Evolutionary conservation across 2,329 filamentous ascomycete species (phyloP).

Genomic region (Talaromyces rugulosus): DNA sequence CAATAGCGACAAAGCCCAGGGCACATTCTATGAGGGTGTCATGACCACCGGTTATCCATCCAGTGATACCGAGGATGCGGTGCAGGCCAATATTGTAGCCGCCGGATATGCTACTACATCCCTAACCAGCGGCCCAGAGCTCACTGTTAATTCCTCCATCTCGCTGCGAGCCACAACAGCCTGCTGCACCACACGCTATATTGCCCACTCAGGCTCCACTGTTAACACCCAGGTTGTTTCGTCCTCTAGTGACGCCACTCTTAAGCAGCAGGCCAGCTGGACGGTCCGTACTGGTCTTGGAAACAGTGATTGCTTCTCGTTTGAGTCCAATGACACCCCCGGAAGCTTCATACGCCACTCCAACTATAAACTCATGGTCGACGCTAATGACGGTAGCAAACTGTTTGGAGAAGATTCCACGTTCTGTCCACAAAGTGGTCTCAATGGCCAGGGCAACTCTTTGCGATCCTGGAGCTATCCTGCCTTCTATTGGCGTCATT

Average conservation of each 20-base stretch:
- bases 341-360: slow-evolving; percentile 58
- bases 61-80: slow-evolving; percentile 54
- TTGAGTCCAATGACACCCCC: slow-evolving; percentile 56
- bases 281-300: slow-evolving; percentile 53
- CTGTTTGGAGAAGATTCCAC: slow-evolving; percentile 59
- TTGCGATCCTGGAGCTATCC: slow-evolving; percentile 59
- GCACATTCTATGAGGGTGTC: slow-evolving; percentile 63
- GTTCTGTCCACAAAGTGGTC: slow-evolving; percentile 53
- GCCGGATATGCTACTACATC: slow-evolving; percentile 48
- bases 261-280: slow-evolving; percentile 53
- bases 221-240: slow-evolving; percentile 55
- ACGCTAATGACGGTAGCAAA: slow-evolving; percentile 53
- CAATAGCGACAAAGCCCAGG: slow-evolving; percentile 56
- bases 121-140: slow-evolving; percentile 4
- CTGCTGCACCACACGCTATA: slow-evolving; percentile 51
- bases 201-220: slow-evolving; percentile 49
- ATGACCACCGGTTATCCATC: slow-evolving; percentile 61
- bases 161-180: slow-evolving; percentile 55
- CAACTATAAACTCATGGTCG: slow-evolving; percentile 49
- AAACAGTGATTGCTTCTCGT: slow-evolving; percentile 56
- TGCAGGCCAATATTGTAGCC: slow-evolving; percentile 59
- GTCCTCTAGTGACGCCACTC: slow-evolving; percentile 45
- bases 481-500: slow-evolving; percentile 57
- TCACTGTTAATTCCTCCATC: slow-evolving; percentile 44
- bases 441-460: slow-evolving; percentile 50